Evolutionary conservation across 768 basidiomycete species (phyloP).

Genomic region (Boletus sp.): DNA sequence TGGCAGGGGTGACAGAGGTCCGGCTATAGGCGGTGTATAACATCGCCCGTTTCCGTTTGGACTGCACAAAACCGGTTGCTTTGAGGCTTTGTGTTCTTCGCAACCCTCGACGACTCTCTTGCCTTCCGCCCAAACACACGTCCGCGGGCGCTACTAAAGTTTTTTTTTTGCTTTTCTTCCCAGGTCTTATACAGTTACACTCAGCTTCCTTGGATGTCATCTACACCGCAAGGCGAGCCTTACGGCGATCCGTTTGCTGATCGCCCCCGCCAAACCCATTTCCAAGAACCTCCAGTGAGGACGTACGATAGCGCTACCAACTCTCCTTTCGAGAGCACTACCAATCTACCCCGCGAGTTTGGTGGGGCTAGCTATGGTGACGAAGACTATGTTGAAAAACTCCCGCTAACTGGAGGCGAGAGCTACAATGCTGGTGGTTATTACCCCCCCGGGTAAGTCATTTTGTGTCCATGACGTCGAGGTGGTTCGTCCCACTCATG

Average conservation of each 20-base stretch:
- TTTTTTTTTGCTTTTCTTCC: not conserved
- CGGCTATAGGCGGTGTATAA: constrained; percentile 29
- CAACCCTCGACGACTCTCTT: constrained; percentile 22
- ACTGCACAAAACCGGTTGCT: constrained; percentile 26
- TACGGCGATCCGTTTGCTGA: constrained; percentile 74
- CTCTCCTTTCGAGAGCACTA: constrained; percentile 57
- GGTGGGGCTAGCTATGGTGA: constrained; percentile 49
- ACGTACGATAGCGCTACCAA: constrained; percentile 40
- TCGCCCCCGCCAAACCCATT: constrained; percentile 55
- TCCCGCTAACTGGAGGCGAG: constrained; percentile 64
- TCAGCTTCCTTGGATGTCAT: constrained; percentile 23
- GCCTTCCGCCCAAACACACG: constrained; percentile 1
- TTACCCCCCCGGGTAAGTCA: constrained; percentile 72
- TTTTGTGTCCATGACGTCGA: not conserved
- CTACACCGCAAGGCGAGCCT: constrained; percentile 31
- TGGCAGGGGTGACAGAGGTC: constrained; percentile 33
- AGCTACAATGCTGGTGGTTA: constrained; percentile 54
- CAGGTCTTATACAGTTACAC: constrained; percentile 2
- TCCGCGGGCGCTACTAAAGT: constrained; percentile 6
- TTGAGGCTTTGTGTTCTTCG: constrained; percentile 16
- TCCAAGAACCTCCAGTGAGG: constrained; percentile 54
- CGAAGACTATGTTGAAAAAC: constrained; percentile 75
- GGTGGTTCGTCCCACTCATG: constrained; percentile 1
- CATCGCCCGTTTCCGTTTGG: constrained; percentile 32
- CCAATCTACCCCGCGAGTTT: constrained; percentile 54